Evolutionary conservation across 2,329 filamentous ascomycete species (phyloP).

Genomic region (Colletotrichum sp.): DNA sequence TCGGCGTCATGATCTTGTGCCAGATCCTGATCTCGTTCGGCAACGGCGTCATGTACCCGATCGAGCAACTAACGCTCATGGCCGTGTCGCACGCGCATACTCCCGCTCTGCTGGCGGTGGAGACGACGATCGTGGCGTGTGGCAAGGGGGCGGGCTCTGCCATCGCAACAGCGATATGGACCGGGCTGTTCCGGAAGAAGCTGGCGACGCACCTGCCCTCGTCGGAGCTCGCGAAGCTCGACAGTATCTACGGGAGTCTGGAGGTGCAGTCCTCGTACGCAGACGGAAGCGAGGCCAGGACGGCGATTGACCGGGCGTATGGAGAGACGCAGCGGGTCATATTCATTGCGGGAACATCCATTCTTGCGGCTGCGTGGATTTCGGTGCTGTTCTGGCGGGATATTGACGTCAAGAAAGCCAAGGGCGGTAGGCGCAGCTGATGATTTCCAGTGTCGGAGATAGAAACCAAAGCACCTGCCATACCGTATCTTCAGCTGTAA

Average conservation of each 20-base stretch:
- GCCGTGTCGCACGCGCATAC: conserved; percentile 25
- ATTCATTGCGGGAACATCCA: conserved; percentile 35
- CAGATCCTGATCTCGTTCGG: not conserved
- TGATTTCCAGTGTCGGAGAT: not conserved
- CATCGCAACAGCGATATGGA: conserved; percentile 37
- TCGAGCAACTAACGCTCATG: not conserved
- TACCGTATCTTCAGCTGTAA: not conserved
- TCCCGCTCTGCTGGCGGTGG: conserved; percentile 25
- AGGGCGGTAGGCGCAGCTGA: not conserved
- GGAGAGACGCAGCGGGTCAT: conserved; percentile 48
- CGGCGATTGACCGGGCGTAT: conserved; percentile 39
- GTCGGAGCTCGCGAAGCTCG: conserved; percentile 28
- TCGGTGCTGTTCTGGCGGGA: conserved; percentile 34
- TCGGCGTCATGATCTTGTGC: not conserved
- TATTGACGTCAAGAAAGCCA: conserved; percentile 26
- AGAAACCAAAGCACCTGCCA: not conserved
- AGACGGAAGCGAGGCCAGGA: conserved; percentile 40
- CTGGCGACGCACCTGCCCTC: not conserved
- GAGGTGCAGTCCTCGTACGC: conserved; percentile 41
- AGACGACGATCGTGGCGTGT: conserved; percentile 30
- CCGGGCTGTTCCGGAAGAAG: conserved; percentile 34
- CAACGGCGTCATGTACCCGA: not conserved
- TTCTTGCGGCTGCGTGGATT: conserved; percentile 30
- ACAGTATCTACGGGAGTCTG: conserved; percentile 47
- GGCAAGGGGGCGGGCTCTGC: conserved; percentile 34